A percentile compares a stretch with the other conserved stretches of the same genome.
phyloP scores from a whole-genome alignment of 1,284 basidiomycete genomes.

The Pholiota adiposa region DNA sequence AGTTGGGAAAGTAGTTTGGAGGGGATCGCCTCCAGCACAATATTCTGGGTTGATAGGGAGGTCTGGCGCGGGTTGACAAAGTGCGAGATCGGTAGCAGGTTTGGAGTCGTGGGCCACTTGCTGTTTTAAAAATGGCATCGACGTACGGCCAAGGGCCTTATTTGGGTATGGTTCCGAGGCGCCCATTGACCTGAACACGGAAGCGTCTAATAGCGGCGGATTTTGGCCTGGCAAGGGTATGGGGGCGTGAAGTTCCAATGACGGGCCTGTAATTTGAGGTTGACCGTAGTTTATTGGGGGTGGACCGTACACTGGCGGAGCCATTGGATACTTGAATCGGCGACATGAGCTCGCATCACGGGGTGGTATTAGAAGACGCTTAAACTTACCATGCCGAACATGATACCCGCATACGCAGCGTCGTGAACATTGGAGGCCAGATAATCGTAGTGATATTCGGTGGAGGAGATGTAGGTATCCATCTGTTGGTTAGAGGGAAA shows the following conservation, averaged over 20 bases:
- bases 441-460: neutral
- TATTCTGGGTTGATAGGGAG: slow-evolving; percentile 5
- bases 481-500: neutral
- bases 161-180: neutral
- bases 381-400: neutral
- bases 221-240: slow-evolving; percentile 32
- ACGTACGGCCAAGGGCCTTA: neutral
- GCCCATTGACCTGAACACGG: neutral
- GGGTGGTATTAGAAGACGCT: neutral
- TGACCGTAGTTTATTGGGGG: neutral
- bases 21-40: neutral
- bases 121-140: neutral
- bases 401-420: neutral
- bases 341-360: too few species aligned
- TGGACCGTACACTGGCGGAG: neutral
- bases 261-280: neutral
- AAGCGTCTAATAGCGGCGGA: slow-evolving; percentile 24
- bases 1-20: slow-evolving; percentile 58
- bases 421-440: neutral
- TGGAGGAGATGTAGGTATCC: neutral
- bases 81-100: neutral
- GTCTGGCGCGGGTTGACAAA: slow-evolving; percentile 3
- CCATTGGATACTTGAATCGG: neutral
- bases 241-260: slow-evolving; percentile 19
- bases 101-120: neutral